Conservation (phyloP, 1,284 basidiomycete species). For the Cryptococcus floricola region DNA sequence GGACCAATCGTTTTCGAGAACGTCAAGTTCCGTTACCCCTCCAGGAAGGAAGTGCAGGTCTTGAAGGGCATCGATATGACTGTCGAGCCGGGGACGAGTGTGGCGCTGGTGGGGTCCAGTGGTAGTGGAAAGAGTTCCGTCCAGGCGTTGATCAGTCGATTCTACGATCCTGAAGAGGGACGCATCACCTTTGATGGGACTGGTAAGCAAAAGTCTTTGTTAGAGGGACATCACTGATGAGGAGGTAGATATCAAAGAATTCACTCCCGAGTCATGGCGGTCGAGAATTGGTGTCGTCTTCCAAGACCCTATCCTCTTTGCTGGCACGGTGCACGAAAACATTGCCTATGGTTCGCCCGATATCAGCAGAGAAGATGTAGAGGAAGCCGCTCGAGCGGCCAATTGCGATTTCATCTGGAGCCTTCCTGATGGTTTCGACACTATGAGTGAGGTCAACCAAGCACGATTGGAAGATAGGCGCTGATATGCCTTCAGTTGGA, state of each 20-base stretch:
- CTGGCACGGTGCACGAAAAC: constrained; percentile 71
- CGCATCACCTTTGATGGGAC: constrained; percentile 78
- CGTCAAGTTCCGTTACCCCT: constrained; percentile 82
- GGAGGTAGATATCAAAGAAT: constrained; percentile 58
- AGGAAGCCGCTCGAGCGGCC: constrained; percentile 38
- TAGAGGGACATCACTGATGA: background rate
- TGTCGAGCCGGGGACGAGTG: constrained; percentile 74
- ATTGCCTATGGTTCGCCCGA: constrained; percentile 56
- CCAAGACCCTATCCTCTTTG: constrained; percentile 70
- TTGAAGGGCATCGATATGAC: constrained; percentile 74
- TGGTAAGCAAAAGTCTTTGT: constrained; percentile 53
- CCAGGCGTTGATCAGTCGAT: constrained; percentile 80
- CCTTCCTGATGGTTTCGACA: constrained; percentile 54
- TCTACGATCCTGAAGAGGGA: constrained; percentile 85
- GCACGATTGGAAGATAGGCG: constrained; percentile 1
- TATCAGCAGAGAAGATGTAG: constrained; percentile 37
- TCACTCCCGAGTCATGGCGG: constrained; percentile 71
- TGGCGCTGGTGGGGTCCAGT: constrained; percentile 87
- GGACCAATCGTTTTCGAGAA: constrained; percentile 73
- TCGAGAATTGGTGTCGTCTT: constrained; percentile 66
- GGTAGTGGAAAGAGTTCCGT: constrained; percentile 90
- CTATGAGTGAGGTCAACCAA: constrained; percentile 55
- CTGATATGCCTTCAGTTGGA: constrained; percentile 33
- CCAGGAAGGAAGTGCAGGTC: constrained; percentile 69
- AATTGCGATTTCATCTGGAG: constrained; percentile 47